Percentiles rank a stretch among this genome's conserved stretches.
These are phyloP conservation scores for Calocybe gambosa DNA, from an alignment of 1,284 basidiomycete genomes.

Conservation along the genomic window DNA sequence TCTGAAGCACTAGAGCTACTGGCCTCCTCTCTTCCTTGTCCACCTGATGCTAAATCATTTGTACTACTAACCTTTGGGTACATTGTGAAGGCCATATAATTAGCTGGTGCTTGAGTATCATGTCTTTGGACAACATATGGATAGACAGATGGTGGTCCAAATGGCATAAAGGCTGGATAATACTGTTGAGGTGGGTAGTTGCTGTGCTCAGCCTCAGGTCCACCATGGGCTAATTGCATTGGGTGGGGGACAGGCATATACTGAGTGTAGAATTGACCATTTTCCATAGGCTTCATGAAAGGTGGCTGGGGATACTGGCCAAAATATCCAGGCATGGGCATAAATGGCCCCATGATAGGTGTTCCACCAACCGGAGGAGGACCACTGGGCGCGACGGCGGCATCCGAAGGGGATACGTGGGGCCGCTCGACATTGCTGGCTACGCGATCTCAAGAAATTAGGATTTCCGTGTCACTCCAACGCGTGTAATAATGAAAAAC, in stretches of 20 bases:
- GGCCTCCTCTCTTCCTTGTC: conserved; percentile 16
- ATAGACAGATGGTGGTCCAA: conserved; percentile 39
- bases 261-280: conserved; percentile 39
- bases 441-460: conserved; percentile 46
- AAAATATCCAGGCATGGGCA: conserved; percentile 32
- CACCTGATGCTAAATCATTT: conserved; percentile 18
- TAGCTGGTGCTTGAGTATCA: conserved; percentile 24
- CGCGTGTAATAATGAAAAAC: conserved; percentile 18
- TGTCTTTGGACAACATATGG: conserved; percentile 40
- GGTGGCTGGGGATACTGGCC: conserved; percentile 43
- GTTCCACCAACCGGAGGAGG: conserved; percentile 36
- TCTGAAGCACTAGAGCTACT: conserved; percentile 18
- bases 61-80: conserved; percentile 24
- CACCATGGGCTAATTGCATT: conserved; percentile 30
- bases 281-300: conserved; percentile 46
- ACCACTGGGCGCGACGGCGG: conserved; percentile 37
- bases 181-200: conserved; percentile 38
- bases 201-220: conserved; percentile 41
- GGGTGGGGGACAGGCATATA: conserved; percentile 38
- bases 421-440: conserved; percentile 45
- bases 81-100: conserved; percentile 27
- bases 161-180: conserved; percentile 47
- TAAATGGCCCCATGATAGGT: conserved; percentile 30
- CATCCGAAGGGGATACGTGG: conserved; percentile 39
- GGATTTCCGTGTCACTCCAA: conserved; percentile 20